Evolutionary conservation across 495 filamentous ascomycete genomes (phyloP).

Genomic region (Friedmanniomyces simplex): DNA sequence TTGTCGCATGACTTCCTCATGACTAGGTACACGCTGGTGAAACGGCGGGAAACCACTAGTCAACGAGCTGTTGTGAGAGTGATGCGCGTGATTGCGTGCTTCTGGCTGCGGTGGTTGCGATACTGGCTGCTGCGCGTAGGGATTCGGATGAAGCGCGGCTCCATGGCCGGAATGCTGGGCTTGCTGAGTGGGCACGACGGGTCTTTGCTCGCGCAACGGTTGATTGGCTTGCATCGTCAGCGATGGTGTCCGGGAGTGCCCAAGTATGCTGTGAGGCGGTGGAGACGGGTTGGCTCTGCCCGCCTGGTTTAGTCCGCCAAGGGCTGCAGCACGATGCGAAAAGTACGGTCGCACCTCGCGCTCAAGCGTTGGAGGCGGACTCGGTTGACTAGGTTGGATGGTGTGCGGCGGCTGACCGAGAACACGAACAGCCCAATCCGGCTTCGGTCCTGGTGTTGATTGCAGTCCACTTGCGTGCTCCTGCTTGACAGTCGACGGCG

Average conservation of each 20-base stretch:
- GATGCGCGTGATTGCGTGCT: conserved; percentile 13
- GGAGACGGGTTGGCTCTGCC: conserved; percentile 16
- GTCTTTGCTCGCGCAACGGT: conserved; percentile 7
- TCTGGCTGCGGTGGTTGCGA: conserved; percentile 5
- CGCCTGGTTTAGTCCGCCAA: conserved; percentile 15
- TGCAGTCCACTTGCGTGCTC: background rate
- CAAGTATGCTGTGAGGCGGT: conserved; percentile 2
- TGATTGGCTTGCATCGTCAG: conserved; percentile 11
- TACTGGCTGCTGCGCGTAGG: conserved; percentile 19
- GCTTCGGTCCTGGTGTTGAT: background rate
- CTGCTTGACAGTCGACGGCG: conserved; percentile 5
- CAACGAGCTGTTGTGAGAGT: conserved; percentile 13
- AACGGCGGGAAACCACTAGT: background rate
- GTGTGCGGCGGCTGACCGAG: background rate
- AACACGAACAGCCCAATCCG: conserved; percentile 14
- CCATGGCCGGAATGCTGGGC: conserved; percentile 8
- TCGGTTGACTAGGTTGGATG: background rate
- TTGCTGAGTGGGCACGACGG: conserved; percentile 5
- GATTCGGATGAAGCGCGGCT: conserved; percentile 12
- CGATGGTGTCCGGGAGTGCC: conserved; percentile 16
- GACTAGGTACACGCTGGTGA: conserved; percentile 4
- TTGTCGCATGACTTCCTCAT: background rate
- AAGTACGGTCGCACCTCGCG: conserved; percentile 10
- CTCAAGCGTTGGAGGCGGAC: conserved; percentile 3
- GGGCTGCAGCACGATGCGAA: conserved; percentile 1